A percentile compares a stretch with the other conserved stretches of the same genome.
Evolutionary conservation across 257 asterid genomes (phyloP).

Genomic region (Salvia miltiorrhiza): DNA sequence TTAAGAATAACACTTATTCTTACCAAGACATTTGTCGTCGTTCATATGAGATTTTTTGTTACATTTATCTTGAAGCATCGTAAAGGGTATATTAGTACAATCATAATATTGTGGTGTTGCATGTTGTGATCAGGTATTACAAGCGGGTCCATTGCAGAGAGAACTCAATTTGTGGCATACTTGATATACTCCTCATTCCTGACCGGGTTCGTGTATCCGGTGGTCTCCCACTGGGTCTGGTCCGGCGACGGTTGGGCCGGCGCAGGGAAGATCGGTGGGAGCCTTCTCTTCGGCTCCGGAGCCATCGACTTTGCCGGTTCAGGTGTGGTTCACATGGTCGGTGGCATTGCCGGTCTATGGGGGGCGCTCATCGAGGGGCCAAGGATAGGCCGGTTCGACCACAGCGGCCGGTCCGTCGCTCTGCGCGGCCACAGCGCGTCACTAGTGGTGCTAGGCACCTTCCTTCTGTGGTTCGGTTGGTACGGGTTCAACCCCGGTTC

Average conservation of each 20-base stretch:
- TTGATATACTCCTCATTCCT: conserved; percentile 60
- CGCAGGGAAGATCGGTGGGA: conserved; percentile 28
- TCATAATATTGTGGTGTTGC: neutral
- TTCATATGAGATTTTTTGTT: no score
- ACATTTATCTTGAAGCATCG: neutral
- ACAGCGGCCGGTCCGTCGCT: conserved; percentile 50
- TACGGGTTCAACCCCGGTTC: conserved; percentile 74
- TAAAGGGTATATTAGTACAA: neutral
- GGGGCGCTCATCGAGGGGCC: conserved; percentile 70
- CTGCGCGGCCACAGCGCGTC: conserved; percentile 67
- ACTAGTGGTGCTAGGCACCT: conserved; percentile 55
- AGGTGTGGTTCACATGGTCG: conserved; percentile 72
- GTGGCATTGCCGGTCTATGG: conserved; percentile 75
- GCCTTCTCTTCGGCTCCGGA: conserved; percentile 56
- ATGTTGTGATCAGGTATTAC: conserved; percentile 47
- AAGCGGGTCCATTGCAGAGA: conserved; percentile 69
- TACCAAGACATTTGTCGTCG: no score
- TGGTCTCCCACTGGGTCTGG: conserved; percentile 75
- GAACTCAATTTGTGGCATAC: conserved; percentile 73
- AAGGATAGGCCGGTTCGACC: conserved; percentile 61
- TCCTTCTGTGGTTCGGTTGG: conserved; percentile 73
- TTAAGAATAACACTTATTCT: no score
- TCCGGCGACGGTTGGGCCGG: conserved; percentile 70
- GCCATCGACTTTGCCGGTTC: conserved; percentile 74
- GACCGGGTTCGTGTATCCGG: conserved; percentile 71